Evolutionary conservation across 2,329 filamentous ascomycete genomes (phyloP).

Genomic region (Volutella citrinella): DNA sequence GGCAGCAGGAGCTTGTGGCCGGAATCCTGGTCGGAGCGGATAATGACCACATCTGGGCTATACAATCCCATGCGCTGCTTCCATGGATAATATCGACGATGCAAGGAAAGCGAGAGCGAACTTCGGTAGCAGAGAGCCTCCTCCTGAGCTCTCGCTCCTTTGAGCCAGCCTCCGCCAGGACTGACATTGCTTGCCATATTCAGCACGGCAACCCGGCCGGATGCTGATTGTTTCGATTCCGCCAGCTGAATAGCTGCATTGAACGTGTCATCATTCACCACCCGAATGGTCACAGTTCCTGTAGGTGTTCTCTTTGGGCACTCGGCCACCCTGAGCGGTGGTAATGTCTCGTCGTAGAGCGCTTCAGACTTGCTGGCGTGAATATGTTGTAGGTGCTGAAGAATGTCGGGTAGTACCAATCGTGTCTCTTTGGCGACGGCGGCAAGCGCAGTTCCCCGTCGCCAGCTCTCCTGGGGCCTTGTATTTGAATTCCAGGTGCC

Average conservation of each 20-base stretch:
- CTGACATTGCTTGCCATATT: constrained; percentile 60
- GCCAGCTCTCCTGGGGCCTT: constrained; percentile 14
- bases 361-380: constrained; percentile 35
- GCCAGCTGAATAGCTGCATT: constrained; percentile 49
- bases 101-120: constrained; percentile 48
- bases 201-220: constrained; percentile 52
- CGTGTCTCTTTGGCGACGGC: constrained; percentile 46
- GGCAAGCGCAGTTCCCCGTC: constrained; percentile 31
- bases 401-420: constrained; percentile 42
- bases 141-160: constrained; percentile 64
- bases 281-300: constrained; percentile 36
- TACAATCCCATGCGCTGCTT: constrained; percentile 51
- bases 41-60: constrained; percentile 56
- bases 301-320: constrained; percentile 40
- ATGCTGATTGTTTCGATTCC: constrained; percentile 19
- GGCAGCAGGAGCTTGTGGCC: constrained; percentile 45
- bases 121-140: constrained; percentile 66
- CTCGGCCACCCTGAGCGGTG: constrained; percentile 35
- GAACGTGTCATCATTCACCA: constrained; percentile 56
- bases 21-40: constrained; percentile 46
- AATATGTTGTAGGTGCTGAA: constrained; percentile 41
- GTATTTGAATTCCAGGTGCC: no score
- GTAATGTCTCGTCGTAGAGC: constrained; percentile 34
- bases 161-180: constrained; percentile 63
- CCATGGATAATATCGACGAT: constrained; percentile 51